phyloP scores from a whole-genome alignment of 2,329 filamentous ascomycete species.

The Plenodomus tracheiphilus region DNA sequence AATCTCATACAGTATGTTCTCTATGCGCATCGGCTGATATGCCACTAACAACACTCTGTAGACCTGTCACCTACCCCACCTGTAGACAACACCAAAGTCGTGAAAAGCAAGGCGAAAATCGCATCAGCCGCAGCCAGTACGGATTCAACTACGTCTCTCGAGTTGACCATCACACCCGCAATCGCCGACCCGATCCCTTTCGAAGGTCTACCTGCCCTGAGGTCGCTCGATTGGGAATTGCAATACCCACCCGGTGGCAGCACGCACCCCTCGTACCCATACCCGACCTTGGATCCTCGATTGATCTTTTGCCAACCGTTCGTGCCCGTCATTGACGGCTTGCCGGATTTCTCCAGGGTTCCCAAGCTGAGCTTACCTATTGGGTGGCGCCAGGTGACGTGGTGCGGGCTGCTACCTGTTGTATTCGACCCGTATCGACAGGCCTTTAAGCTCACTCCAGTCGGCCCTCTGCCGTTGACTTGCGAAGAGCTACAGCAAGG shows the following conservation, averaged over 20 bases:
- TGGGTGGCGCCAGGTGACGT: conserved; percentile 18
- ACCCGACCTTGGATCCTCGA: conserved; percentile 14
- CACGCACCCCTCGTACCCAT: conserved; percentile 23
- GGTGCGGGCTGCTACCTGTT: conserved; percentile 19
- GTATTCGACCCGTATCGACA: conserved; percentile 22
- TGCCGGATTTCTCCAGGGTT: conserved; percentile 10
- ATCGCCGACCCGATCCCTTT: conserved; percentile 2
- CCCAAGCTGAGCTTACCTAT: conserved; percentile 10
- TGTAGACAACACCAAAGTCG: background rate
- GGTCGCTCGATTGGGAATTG: conserved; percentile 13
- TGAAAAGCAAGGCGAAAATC: background rate
- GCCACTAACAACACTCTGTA: background rate
- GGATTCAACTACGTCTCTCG: background rate
- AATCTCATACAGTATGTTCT: background rate
- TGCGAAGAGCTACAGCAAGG: conserved; percentile 23
- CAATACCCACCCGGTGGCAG: conserved; percentile 22
- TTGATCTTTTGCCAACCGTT: conserved; percentile 13
- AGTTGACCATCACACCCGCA: background rate
- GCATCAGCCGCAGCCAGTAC: background rate
- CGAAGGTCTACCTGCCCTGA: conserved; percentile 5
- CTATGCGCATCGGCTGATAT: no score
- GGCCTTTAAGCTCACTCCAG: conserved; percentile 23
- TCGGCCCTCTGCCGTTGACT: conserved; percentile 20
- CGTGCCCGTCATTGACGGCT: conserved; percentile 16
- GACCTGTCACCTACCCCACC: background rate